Percentiles rank a stretch among this genome's conserved stretches.
These are phyloP conservation scores for Orbilia ellipsospora DNA, from an alignment of 2,329 filamentous ascomycete species.

Conservation along the genomic window DNA sequence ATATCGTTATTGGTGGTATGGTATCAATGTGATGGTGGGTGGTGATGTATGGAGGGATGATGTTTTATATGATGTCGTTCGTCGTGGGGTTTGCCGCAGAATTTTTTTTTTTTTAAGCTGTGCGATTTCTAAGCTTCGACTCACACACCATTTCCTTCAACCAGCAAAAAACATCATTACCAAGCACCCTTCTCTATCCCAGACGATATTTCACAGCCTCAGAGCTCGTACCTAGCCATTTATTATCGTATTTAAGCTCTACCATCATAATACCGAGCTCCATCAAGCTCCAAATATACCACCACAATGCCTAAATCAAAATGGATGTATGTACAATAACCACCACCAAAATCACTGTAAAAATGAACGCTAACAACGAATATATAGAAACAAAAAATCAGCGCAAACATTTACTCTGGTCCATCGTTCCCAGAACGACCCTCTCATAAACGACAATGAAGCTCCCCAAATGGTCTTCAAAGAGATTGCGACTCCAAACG, in stretches of 20 bases:
- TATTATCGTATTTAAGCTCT: neutral
- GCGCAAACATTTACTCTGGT: conserved; percentile 94
- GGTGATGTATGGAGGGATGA: neutral
- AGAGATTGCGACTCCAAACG: conserved; percentile 66
- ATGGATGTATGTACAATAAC: conserved; percentile 73
- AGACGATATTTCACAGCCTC: conserved; percentile 10
- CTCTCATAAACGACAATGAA: conserved; percentile 89
- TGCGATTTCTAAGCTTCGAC: conserved; percentile 54
- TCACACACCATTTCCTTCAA: conserved; percentile 1
- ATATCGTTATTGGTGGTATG: no score
- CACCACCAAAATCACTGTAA: neutral
- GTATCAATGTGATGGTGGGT: conserved; percentile 5
- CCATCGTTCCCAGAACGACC: conserved; percentile 96
- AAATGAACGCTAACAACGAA: conserved; percentile 12
- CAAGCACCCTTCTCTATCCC: conserved; percentile 20
- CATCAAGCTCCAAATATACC: conserved; percentile 40
- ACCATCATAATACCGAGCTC: conserved; percentile 23
- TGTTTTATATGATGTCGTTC: conserved; percentile 35
- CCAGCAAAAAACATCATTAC: conserved; percentile 36
- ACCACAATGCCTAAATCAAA: conserved; percentile 78
- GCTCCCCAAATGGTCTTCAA: conserved; percentile 93
- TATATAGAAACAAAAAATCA: conserved; percentile 81
- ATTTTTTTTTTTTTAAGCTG: conserved; percentile 53
- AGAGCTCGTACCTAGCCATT: conserved; percentile 17
- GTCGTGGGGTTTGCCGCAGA: conserved; percentile 33